Conservation (phyloP, 2,329 filamentous ascomycete species). For the Domatiomyces catenatus region DNA sequence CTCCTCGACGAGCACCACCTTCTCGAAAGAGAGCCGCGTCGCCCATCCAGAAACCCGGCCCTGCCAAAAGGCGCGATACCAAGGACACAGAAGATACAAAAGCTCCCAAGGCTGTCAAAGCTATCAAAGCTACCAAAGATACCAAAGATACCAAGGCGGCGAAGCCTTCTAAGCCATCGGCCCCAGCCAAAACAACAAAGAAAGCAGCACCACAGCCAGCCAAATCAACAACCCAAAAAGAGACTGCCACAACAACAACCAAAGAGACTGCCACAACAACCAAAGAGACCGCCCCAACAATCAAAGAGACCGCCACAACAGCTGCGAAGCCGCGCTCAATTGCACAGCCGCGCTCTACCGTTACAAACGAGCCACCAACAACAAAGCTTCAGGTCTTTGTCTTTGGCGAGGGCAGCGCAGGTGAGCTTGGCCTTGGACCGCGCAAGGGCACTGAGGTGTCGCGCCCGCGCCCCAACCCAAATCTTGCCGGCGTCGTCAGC, state of each 20-base stretch:
- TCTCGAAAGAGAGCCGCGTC: neutral
- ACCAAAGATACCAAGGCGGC: neutral
- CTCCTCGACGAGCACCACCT: neutral
- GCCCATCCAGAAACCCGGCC: neutral
- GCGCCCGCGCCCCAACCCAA: conserved; percentile 52
- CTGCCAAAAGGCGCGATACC: neutral
- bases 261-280: neutral
- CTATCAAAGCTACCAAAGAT: no score
- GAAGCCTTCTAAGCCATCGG: neutral
- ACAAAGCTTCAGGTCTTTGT: conserved; percentile 57
- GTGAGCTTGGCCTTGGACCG: conserved; percentile 63
- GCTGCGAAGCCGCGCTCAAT: neutral
- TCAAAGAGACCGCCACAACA: neutral
- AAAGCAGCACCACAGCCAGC: neutral
- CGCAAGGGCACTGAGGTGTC: conserved; percentile 50
- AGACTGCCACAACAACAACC: neutral
- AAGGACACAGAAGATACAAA: neutral
- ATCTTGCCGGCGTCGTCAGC: conserved; percentile 38
- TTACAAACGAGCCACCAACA: conserved; percentile 49
- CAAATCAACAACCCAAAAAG: neutral
- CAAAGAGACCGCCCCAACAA: neutral
- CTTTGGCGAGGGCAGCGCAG: conserved; percentile 61
- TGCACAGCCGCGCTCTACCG: conserved; percentile 11
- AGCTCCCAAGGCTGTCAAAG: neutral
- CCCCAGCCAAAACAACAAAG: neutral